A percentile compares a stretch with the other conserved stretches of the same genome.
phyloP scores from a whole-genome alignment of 2,329 filamentous ascomycete genomes.

The Botrytis medusae region DNA sequence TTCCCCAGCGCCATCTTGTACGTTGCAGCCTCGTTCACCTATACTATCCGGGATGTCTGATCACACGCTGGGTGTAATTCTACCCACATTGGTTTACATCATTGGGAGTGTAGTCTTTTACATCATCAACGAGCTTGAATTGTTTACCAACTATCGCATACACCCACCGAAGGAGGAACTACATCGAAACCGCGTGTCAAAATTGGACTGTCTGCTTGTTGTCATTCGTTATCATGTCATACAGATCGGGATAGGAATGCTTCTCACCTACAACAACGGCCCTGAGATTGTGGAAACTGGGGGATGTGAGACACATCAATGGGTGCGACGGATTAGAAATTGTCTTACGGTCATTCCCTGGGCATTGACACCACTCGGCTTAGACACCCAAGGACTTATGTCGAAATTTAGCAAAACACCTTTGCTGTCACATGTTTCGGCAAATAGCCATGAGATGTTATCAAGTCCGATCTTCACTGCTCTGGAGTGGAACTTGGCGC shows the following conservation, averaged over 20 bases:
- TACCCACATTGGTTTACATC: conserved; percentile 16
- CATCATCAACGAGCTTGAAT: neutral
- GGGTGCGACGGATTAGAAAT: conserved; percentile 2
- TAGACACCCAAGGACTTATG: conserved; percentile 8
- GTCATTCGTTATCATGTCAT: conserved; percentile 18
- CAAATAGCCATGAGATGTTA: neutral
- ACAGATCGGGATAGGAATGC: conserved; percentile 7
- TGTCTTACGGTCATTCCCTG: neutral
- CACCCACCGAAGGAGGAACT: conserved; percentile 14
- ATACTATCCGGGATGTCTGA: conserved; percentile 1
- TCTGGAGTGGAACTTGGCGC: conserved; percentile 12
- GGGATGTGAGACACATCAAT: neutral
- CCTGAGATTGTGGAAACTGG: conserved; percentile 9
- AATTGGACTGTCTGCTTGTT: conserved; percentile 8
- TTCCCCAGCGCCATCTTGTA: neutral
- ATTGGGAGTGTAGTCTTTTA: conserved; percentile 10
- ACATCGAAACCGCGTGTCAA: conserved; percentile 18
- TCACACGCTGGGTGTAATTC: conserved; percentile 8
- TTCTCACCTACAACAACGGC: conserved; percentile 10
- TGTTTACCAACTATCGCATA: conserved; percentile 14
- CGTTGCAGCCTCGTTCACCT: neutral
- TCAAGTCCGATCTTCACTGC: neutral
- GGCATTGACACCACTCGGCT: neutral
- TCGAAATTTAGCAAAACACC: neutral
- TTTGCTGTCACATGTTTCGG: neutral